Evolutionary conservation across 2,329 filamentous ascomycete species (phyloP).

Genomic region (Aspergillus quadricinctus): DNA sequence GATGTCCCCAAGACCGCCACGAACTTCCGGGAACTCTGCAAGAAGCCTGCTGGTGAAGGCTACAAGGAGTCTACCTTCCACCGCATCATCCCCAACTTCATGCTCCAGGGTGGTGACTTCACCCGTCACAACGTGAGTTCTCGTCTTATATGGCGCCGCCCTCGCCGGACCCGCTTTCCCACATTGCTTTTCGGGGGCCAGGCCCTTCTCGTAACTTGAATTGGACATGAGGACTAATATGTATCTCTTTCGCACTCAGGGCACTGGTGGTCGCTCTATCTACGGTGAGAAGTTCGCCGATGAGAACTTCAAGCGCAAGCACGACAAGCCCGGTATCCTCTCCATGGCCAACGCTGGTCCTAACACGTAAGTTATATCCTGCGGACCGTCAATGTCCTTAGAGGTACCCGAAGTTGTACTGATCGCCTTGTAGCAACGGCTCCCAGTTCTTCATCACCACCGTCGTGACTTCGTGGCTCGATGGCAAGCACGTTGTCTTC

Average conservation of each 20-base stretch:
- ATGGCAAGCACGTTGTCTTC: constrained; percentile 68
- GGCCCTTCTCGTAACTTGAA: background rate
- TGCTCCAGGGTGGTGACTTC: constrained; percentile 96
- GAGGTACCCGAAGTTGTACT: background rate
- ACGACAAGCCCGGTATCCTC: constrained; percentile 71
- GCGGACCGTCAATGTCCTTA: background rate
- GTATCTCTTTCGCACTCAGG: constrained; percentile 47
- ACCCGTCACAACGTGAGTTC: constrained; percentile 78
- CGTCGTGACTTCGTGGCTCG: constrained; percentile 61
- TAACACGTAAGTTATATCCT: constrained; percentile 64
- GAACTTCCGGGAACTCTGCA: constrained; percentile 85
- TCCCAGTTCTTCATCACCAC: constrained; percentile 72
- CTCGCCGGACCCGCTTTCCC: background rate
- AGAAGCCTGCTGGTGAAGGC: constrained; percentile 72
- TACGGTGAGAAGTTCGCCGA: constrained; percentile 92
- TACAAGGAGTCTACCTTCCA: constrained; percentile 84
- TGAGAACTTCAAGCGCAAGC: constrained; percentile 80
- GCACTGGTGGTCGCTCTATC: constrained; percentile 88
- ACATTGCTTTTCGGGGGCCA: background rate
- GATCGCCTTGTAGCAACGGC: constrained; percentile 50
- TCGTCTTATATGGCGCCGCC: background rate
- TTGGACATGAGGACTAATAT: constrained; percentile 9
- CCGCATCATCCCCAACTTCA: constrained; percentile 88
- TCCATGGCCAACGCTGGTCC: constrained; percentile 95
- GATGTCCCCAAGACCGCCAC: constrained; percentile 80